Evolutionary conservation across 2,329 filamentous ascomycete species (phyloP).

Genomic region (Huntiella savannae): DNA sequence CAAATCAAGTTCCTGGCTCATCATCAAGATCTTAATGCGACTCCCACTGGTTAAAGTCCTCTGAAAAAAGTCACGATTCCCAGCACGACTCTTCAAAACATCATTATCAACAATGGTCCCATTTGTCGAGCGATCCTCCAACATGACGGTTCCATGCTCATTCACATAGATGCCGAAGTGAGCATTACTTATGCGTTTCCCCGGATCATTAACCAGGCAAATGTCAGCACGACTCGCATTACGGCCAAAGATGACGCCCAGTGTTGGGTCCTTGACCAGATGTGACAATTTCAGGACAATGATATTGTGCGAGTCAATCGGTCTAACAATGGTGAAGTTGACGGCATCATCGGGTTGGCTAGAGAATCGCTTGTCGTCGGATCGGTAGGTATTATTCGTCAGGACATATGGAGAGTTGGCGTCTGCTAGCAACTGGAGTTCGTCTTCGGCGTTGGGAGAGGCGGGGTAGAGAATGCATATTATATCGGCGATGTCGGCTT

Average conservation of each 20-base stretch:
- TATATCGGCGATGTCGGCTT: constrained; percentile 72
- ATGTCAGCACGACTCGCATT: constrained; percentile 55
- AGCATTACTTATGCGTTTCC: constrained; percentile 70
- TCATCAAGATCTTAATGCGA: constrained; percentile 49
- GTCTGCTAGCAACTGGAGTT: constrained; percentile 37
- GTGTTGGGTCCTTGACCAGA: constrained; percentile 41
- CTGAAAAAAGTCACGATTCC: constrained; percentile 20
- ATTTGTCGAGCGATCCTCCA: constrained; percentile 90
- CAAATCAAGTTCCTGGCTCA: constrained; percentile 37
- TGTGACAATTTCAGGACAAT: constrained; percentile 69
- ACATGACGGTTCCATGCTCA: constrained; percentile 67
- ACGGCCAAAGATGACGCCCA: constrained; percentile 76
- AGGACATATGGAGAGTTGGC: constrained; percentile 31
- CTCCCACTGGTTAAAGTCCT: constrained; percentile 55
- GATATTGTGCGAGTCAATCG: constrained; percentile 30
- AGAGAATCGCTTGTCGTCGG: constrained; percentile 24
- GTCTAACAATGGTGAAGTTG: no score
- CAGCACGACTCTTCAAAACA: constrained; percentile 32
- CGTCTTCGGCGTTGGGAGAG: constrained; percentile 50
- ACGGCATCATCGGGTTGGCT: no score
- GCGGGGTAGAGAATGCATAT: constrained; percentile 73
- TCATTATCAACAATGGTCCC: constrained; percentile 70
- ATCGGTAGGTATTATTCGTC: constrained; percentile 15
- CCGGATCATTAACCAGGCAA: constrained; percentile 43
- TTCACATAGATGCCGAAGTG: constrained; percentile 93